Conservation (phyloP, 2,329 filamentous ascomycete species). For the Colletotrichum destructivum region DNA sequence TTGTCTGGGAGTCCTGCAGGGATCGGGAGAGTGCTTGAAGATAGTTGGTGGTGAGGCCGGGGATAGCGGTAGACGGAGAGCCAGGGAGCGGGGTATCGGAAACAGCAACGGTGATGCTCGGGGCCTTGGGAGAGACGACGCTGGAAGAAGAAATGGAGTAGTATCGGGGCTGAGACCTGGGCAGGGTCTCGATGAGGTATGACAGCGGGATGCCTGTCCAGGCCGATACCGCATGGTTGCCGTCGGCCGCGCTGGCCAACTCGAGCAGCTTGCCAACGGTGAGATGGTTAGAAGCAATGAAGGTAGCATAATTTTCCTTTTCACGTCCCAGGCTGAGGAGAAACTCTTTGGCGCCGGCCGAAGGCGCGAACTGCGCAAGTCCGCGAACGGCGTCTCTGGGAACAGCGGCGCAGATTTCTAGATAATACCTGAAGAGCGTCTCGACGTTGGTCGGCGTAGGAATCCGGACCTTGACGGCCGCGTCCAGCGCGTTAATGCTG, state of each 20-base stretch:
- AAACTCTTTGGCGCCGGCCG: conserved; percentile 1
- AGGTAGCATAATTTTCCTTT: conserved; percentile 48
- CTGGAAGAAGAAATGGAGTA: conserved; percentile 75
- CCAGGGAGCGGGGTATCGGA: conserved; percentile 45
- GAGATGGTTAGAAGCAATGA: conserved; percentile 45
- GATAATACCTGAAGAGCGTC: conserved; percentile 59
- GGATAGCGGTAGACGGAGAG: conserved; percentile 46
- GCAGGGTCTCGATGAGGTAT: conserved; percentile 69
- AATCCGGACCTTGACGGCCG: conserved; percentile 46
- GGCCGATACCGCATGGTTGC: not conserved
- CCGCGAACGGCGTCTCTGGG: conserved; percentile 48
- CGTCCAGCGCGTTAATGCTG: conserved; percentile 45
- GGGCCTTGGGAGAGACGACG: conserved; percentile 44
- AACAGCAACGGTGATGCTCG: conserved; percentile 30
- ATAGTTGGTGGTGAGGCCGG: conserved; percentile 48
- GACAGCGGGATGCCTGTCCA: conserved; percentile 56
- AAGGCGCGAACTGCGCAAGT: conserved; percentile 24
- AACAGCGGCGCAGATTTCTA: conserved; percentile 57
- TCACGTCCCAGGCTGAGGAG: conserved; percentile 50
- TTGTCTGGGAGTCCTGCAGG: conserved; percentile 4
- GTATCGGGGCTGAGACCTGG: conserved; percentile 71
- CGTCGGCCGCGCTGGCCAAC: conserved; percentile 38
- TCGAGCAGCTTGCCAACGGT: conserved; percentile 47
- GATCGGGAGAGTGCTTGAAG: conserved; percentile 41
- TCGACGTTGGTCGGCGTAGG: conserved; percentile 57